phyloP scores from a whole-genome alignment of 257 asterid species.

The Osmanthus fragrans region DNA sequence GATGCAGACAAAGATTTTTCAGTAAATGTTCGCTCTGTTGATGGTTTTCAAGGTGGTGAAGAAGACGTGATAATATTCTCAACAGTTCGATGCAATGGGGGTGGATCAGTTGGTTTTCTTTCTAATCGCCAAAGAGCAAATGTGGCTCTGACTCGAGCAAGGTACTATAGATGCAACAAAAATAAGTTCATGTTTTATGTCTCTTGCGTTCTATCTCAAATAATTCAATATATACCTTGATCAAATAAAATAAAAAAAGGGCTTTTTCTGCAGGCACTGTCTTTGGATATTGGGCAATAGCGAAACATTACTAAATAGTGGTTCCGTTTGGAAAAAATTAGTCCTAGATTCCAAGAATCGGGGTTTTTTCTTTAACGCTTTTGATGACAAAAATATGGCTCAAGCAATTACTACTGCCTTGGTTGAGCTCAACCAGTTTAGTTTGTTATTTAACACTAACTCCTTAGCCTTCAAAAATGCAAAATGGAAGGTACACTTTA shows the following conservation, averaged over 20 bases:
- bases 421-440: conserved; percentile 32
- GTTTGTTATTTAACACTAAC: conserved; percentile 30
- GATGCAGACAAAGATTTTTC: conserved; percentile 54
- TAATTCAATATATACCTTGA: too few relatives aligned
- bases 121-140: conserved; percentile 57
- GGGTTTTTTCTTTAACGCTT: conserved; percentile 55
- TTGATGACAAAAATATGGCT: conserved; percentile 43
- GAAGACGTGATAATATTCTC: conserved; percentile 75
- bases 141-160: conserved; percentile 77
- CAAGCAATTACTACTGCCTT: conserved; percentile 43
- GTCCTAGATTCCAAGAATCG: conserved; percentile 56
- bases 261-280: conserved; percentile 44
- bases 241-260: background rate
- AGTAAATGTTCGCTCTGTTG: conserved; percentile 68
- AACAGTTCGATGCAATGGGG: conserved; percentile 63
- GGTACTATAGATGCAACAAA: conserved; percentile 30
- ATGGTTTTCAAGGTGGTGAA: conserved; percentile 92
- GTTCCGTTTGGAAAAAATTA: conserved; percentile 58
- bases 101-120: conserved; percentile 71
- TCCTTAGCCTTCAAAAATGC: conserved; percentile 38
- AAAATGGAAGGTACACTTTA: conserved; percentile 45
- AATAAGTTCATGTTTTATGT: too few relatives aligned
- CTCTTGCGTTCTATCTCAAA: too few relatives aligned
- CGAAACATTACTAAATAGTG: conserved; percentile 52
- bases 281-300: conserved; percentile 74